Base-by-base conservation (phyloP, 2,329 filamentous ascomycete species). In the Corinectria fuckeliana region DNA sequence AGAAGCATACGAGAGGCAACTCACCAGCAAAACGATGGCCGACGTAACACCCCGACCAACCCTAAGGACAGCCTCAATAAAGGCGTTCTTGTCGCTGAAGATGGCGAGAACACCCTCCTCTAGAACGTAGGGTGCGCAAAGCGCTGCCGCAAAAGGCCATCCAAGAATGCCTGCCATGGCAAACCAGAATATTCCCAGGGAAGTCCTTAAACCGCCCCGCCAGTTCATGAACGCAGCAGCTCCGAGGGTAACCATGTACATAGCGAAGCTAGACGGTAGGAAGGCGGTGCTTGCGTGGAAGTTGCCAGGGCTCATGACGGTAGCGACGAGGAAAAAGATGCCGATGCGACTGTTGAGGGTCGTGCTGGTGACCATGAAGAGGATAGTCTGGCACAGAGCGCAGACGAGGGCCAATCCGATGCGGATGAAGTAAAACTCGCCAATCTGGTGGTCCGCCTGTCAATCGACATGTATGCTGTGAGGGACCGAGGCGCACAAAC, bases 181-280 rank as follows among this genome's bases (percentile, higher is more conserved):
- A 72, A 98, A 96, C 89, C 92, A 97, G 76, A 91, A 90, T 61
- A 99, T 92, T 34, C 92, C 95, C 71, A 87, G 84, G 0, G 91
- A 88, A 0, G 92, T 96, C 74, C 89, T 91, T 44, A 93, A 80
- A 0, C 92, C 91, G 18, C 88, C 89, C 34, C 85, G 85, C 89
- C 91, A 95, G 76, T 97, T 91, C 85, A 99, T 90, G 75, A 98
- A 99, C 1, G 92, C 88, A 1, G 93, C 86, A 55, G 93, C 86
- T 10, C 93, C 95, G 7, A 98, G 81, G 83, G 95, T 95, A 13
- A 87, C 88, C 60, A 88, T 91, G 74, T 96, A 97, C 95, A 99
- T 99, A 71, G 95, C 91, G 72, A 99, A 99, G 75, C 91, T 97
- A 8, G 93, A 97, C 0, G 95, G 95, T 5, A 99, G 81, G 72